Conservation (phyloP, 768 basidiomycete species). For the Leccinum pellstonianum region DNA sequence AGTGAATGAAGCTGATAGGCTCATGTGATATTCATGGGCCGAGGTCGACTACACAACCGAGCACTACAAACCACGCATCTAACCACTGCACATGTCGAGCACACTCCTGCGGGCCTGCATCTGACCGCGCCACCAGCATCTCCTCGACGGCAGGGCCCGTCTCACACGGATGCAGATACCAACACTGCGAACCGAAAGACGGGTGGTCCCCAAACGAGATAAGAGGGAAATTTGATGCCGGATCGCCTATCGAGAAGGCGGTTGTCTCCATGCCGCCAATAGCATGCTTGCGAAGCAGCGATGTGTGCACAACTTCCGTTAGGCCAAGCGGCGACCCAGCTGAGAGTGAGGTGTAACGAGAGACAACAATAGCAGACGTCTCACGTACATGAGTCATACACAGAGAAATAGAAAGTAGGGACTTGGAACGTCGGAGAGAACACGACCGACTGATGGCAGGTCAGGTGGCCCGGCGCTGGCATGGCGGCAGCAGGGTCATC, state of each 20-base stretch:
- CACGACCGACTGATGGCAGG: constrained; percentile 64
- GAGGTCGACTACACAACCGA: constrained; percentile 63
- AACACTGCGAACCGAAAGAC: constrained; percentile 65
- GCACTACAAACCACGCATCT: constrained; percentile 76
- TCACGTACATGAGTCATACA: constrained; percentile 66
- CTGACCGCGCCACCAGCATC: constrained; percentile 50
- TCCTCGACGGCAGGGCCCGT: constrained; percentile 65
- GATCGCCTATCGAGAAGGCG: constrained; percentile 52
- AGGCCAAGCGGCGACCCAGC: constrained; percentile 65
- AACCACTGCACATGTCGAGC: constrained; percentile 43
- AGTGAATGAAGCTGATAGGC: background rate
- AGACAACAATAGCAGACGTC: constrained; percentile 9
- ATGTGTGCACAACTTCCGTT: constrained; percentile 50
- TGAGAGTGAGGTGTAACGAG: constrained; percentile 32
- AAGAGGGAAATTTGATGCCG: constrained; percentile 62
- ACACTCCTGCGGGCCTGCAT: constrained; percentile 10
- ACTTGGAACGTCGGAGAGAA: constrained; percentile 79
- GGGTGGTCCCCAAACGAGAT: constrained; percentile 90
- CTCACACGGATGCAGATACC: constrained; percentile 90
- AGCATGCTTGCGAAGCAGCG: constrained; percentile 55
- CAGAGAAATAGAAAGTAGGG: constrained; percentile 80
- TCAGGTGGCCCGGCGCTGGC: constrained; percentile 35
- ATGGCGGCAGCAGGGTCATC: constrained; percentile 43
- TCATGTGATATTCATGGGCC: constrained; percentile 18
- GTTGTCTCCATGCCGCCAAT: constrained; percentile 46